Percentiles rank a stretch among this genome's conserved stretches.
Evolutionary conservation across 2,329 filamentous ascomycete species (phyloP).

Genomic region (Stylonectria norvegica): DNA sequence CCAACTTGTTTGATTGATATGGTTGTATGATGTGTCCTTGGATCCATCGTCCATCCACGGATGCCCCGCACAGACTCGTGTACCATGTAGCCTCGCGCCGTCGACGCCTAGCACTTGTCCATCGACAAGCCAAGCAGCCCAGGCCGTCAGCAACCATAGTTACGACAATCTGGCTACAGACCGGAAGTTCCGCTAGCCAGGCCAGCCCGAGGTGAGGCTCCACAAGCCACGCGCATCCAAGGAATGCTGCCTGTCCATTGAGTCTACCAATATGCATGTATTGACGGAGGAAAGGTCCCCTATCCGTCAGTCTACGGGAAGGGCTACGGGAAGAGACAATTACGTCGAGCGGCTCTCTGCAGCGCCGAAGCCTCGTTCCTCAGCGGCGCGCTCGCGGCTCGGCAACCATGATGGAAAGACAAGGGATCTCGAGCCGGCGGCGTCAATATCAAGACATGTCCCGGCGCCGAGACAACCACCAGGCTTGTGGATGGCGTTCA

Average conservation of each 20-base stretch:
- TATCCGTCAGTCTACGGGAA: no score
- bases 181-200: slow-evolving; percentile 14
- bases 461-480: not conserved
- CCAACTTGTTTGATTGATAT: slow-evolving; percentile 14
- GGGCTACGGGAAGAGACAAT: not conserved
- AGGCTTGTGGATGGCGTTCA: not conserved
- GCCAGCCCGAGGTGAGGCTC: slow-evolving; percentile 17
- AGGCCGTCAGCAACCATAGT: not conserved
- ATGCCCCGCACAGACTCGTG: slow-evolving; percentile 23
- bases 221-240: slow-evolving; percentile 30
- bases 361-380: no score
- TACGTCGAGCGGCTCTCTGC: not conserved
- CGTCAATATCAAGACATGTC: not conserved
- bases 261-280: not conserved
- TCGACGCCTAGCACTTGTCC: slow-evolving; percentile 11
- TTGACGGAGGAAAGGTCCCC: no score
- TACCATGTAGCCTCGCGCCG: slow-evolving; percentile 11
- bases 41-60: no score
- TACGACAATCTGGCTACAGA: slow-evolving; percentile 7
- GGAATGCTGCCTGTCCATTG: slow-evolving; percentile 20
- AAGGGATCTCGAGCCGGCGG: no score
- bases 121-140: slow-evolving; percentile 12
- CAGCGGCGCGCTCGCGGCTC: no score
- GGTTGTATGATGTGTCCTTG: no score
- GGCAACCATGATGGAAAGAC: no score